phyloP scores from a whole-genome alignment of 805 yeast genomes.

The Kodamaea leandrae region DNA sequence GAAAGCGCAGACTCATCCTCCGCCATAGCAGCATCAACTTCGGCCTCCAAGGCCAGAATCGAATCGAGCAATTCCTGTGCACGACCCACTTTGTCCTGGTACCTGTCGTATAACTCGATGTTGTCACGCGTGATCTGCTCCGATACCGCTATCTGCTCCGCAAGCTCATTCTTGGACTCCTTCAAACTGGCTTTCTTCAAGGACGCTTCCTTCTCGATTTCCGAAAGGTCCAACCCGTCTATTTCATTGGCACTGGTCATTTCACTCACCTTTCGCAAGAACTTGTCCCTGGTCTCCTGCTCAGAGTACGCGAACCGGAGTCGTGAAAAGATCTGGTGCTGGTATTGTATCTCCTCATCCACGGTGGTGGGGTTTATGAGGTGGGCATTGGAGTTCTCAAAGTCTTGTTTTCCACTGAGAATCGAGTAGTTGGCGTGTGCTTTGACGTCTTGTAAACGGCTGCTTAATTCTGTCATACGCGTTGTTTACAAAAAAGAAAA shows the following conservation, averaged over 20 bases:
- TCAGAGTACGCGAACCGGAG: slow-evolving; percentile 66
- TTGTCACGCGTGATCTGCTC: slow-evolving; percentile 27
- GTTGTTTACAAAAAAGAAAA: neutral
- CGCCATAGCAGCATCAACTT: slow-evolving; percentile 14
- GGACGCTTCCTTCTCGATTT: slow-evolving; percentile 21
- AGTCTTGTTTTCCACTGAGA: slow-evolving; percentile 11
- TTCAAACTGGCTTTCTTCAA: slow-evolving; percentile 24
- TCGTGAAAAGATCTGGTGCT: slow-evolving; percentile 47
- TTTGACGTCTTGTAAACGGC: neutral
- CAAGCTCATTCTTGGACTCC: slow-evolving; percentile 25
- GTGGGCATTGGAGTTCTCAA: slow-evolving; percentile 12
- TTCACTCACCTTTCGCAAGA: slow-evolving; percentile 48
- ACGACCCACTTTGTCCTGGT: slow-evolving; percentile 23
- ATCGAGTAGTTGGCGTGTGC: slow-evolving; percentile 3
- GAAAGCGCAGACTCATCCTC: slow-evolving; percentile 10
- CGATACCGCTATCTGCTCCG: slow-evolving; percentile 26
- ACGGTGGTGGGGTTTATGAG: slow-evolving; percentile 11
- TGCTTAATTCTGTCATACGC: neutral
- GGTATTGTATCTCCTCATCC: slow-evolving; percentile 34
- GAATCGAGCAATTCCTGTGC: slow-evolving; percentile 26
- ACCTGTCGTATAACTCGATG: slow-evolving; percentile 22
- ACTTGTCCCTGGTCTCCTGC: slow-evolving; percentile 69
- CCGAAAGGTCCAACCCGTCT: slow-evolving; percentile 19
- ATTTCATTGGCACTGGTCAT: slow-evolving; percentile 15
- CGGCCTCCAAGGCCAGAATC: slow-evolving; percentile 19